These are phyloP conservation scores for Septoria linicola DNA, from an alignment of 2,329 filamentous ascomycete species.

Conservation along the genomic window DNA sequence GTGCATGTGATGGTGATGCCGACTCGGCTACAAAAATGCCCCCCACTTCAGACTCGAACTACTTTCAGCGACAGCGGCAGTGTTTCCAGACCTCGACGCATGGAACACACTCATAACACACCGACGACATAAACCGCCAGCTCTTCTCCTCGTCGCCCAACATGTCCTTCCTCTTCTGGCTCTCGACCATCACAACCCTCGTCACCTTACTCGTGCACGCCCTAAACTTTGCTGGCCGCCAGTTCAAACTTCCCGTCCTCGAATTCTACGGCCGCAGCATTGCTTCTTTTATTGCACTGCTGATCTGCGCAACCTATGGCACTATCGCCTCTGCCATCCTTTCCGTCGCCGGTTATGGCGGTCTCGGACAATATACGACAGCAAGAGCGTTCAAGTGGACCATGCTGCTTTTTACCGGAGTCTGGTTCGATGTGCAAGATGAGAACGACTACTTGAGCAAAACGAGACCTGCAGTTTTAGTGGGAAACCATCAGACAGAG, in stretches of 20 bases:
- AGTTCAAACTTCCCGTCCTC: constrained; percentile 36
- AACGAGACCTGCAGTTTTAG: constrained; percentile 79
- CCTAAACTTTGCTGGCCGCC: constrained; percentile 38
- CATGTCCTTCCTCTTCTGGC: constrained; percentile 33
- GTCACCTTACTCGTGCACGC: constrained; percentile 37
- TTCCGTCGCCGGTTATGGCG: constrained; percentile 67
- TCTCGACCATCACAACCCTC: constrained; percentile 30
- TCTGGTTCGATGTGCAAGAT: constrained; percentile 70
- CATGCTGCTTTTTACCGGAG: constrained; percentile 73
- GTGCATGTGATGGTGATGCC: constrained; percentile 17
- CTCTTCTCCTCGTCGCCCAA: neutral
- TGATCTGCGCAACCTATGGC: constrained; percentile 64
- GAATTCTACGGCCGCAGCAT: constrained; percentile 67
- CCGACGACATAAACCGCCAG: neutral
- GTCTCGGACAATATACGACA: constrained; percentile 81
- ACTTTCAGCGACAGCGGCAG: too few relatives aligned
- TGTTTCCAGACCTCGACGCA: constrained; percentile 2
- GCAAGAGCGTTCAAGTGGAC: constrained; percentile 75
- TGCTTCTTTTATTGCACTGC: constrained; percentile 43
- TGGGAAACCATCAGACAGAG: constrained; percentile 91
- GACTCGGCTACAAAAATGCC: constrained; percentile 1
- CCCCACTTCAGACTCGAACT: constrained; percentile 10
- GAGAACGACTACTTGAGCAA: constrained; percentile 35
- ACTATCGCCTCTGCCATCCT: constrained; percentile 71
- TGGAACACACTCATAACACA: neutral